Conservation (phyloP, 768 basidiomycete species). For the Mycena floridula region DNA sequence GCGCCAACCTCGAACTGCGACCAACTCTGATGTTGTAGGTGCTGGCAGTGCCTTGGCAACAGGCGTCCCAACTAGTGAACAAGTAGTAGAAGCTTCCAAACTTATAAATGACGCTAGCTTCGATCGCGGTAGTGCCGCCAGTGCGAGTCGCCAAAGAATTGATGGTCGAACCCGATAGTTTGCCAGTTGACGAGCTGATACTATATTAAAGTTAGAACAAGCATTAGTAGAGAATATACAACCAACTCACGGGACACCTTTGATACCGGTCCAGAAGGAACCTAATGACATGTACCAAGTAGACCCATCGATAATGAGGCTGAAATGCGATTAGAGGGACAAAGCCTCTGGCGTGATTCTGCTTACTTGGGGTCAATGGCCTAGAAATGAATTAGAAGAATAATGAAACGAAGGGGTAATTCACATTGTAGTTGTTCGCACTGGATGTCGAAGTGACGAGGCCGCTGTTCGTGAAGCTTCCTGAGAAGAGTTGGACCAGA, state of each 20-base stretch:
- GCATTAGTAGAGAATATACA: not conserved
- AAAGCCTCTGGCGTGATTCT: not conserved
- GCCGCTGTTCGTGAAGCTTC: slow-evolving; percentile 40
- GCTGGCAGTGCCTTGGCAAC: slow-evolving; percentile 43
- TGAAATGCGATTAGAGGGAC: not conserved
- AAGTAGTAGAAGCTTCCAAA: slow-evolving; percentile 43
- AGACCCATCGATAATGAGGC: slow-evolving; percentile 23
- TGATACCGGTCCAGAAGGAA: slow-evolving; percentile 54
- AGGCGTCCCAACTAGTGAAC: slow-evolving; percentile 51
- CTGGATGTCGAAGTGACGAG: slow-evolving; percentile 37
- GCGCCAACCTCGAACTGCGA: slow-evolving; percentile 32
- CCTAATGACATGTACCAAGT: slow-evolving; percentile 47
- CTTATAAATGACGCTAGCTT: slow-evolving; percentile 42
- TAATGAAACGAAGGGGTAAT: slow-evolving; percentile 4
- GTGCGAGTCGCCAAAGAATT: slow-evolving; percentile 33
- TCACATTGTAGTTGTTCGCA: slow-evolving; percentile 35
- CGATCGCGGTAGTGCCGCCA: slow-evolving; percentile 34
- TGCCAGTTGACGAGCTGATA: slow-evolving; percentile 35
- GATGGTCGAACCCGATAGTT: slow-evolving; percentile 29
- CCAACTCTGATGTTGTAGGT: slow-evolving; percentile 60
- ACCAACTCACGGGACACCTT: slow-evolving; percentile 26
- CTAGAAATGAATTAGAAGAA: slow-evolving; percentile 13
- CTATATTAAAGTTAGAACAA: slow-evolving; percentile 10
- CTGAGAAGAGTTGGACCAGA: too few species aligned
- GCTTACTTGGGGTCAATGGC: slow-evolving; percentile 43